Base-by-base conservation (phyloP, 2,329 filamentous ascomycete species). In the Botrytis tulipae region DNA sequence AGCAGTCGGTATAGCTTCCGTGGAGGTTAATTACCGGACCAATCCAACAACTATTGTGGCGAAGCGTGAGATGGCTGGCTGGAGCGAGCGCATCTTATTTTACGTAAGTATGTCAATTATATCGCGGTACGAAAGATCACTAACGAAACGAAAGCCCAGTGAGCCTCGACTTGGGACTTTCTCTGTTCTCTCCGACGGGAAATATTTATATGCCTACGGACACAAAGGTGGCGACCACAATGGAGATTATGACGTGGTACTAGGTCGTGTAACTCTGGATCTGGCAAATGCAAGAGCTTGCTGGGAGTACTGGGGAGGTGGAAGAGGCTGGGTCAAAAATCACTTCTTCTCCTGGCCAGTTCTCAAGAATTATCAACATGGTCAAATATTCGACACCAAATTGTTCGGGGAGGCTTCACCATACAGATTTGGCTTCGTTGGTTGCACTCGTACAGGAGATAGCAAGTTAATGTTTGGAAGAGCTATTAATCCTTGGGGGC, bases 121-220 rank as follows among this genome's bases (percentile, higher is more conserved):
- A 42, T 6, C 12, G 0, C 16, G 16, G n/a, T 37, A 9, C 7
- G 10, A 44, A 35, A 32, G 18, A 29, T 44, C 71, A 46, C 73
- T 68, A 59, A 67, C 16, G 22, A n/a, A 42, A 20, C 35, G 48
- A 40, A 32, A 74, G 74, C 40, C 46, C 6, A 42, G 68, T 68
- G 74, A 76, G n/a, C 76, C 76, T 63, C 59, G 54, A 40, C 74
- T 76, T 32, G 76, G 77, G 20, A 70, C 70, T 25, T 76, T 78
- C 59, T 75, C 66, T 18, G 71, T 73, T 12, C 59, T 75, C n/a
- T 65, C 35, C 6, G 57, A 70, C 42, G 70, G 60, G 3, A 62
- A 40, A 9, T 75, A 75, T 40, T 46, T 76, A 42, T 78, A 76
- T 54, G 71, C 74, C 10, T 78, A 77, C 44, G 77, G 77, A 12